phyloP scores from a whole-genome alignment of 2,329 filamentous ascomycete genomes.

The Simplicillium sp. region DNA sequence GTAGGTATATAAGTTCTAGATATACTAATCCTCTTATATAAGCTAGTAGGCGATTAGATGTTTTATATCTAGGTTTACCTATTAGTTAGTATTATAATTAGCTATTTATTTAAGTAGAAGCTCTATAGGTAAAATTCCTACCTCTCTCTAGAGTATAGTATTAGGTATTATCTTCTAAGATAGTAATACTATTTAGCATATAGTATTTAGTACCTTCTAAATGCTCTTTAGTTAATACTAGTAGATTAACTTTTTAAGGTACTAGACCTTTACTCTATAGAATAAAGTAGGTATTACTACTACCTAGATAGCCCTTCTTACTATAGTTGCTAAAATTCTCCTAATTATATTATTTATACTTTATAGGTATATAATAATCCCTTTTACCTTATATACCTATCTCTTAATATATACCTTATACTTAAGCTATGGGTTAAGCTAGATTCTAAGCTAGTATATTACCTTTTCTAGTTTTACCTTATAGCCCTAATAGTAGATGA shows the following conservation, averaged over 20 bases:
- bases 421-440: slow-evolving; percentile 8
- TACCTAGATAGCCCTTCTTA: slow-evolving; percentile 1
- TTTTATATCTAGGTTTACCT: background rate
- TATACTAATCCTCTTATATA: slow-evolving; percentile 1
- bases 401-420: slow-evolving; percentile 10
- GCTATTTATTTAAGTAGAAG: slow-evolving; percentile 1
- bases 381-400: slow-evolving; percentile 8
- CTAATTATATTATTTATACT: slow-evolving; percentile 5
- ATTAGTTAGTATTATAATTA: background rate
- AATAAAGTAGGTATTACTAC: slow-evolving; percentile 6
- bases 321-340: slow-evolving; percentile 4
- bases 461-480: slow-evolving; percentile 2
- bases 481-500: slow-evolving; percentile 2
- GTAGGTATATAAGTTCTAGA: background rate
- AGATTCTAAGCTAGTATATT: slow-evolving; percentile 12
- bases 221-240: slow-evolving; percentile 4
- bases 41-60: background rate
- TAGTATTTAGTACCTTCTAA: slow-evolving; percentile 2
- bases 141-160: slow-evolving; percentile 4
- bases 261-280: slow-evolving; percentile 6
- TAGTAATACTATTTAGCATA: slow-evolving; percentile 2
- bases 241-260: slow-evolving; percentile 1
- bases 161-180: slow-evolving; percentile 8
- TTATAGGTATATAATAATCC: slow-evolving; percentile 6
- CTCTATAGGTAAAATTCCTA: slow-evolving; percentile 6